phyloP scores from a whole-genome alignment of 495 filamentous ascomycete genomes.

The Lasiosphaeria ovina region DNA sequence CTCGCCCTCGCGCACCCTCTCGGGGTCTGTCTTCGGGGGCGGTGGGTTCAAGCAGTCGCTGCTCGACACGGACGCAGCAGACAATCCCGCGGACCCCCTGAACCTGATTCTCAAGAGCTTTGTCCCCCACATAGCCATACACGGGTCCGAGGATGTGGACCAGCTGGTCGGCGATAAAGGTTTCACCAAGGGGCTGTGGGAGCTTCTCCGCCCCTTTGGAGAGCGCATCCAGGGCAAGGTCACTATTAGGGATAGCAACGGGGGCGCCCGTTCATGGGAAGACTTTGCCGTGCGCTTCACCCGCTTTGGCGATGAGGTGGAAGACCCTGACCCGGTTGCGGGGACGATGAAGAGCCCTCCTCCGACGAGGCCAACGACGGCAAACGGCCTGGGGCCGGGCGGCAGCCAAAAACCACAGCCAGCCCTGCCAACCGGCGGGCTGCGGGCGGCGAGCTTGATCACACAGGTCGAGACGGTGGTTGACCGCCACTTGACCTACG shows the following conservation, averaged over 20 bases:
- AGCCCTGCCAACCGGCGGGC: too few relatives aligned
- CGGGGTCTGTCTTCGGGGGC: slow-evolving; percentile 48
- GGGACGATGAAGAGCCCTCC: slow-evolving; percentile 35
- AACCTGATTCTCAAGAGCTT: slow-evolving; percentile 79
- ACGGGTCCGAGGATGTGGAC: slow-evolving; percentile 80
- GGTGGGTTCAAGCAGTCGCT: slow-evolving; percentile 39
- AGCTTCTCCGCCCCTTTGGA: slow-evolving; percentile 87
- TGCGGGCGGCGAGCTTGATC: slow-evolving; percentile 10
- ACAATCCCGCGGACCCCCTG: slow-evolving; percentile 59
- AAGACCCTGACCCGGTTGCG: slow-evolving; percentile 43
- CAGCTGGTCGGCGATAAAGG: slow-evolving; percentile 80
- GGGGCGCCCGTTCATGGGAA: slow-evolving; percentile 76
- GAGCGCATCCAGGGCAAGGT: slow-evolving; percentile 85
- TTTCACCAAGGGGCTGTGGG: slow-evolving; percentile 74
- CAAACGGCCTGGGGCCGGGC: background rate
- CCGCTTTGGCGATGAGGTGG: slow-evolving; percentile 59
- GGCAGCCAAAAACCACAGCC: background rate
- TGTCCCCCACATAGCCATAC: slow-evolving; percentile 80
- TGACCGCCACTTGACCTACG: slow-evolving; percentile 50
- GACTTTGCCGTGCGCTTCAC: slow-evolving; percentile 89
- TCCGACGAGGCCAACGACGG: slow-evolving; percentile 4
- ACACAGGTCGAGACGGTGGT: slow-evolving; percentile 51
- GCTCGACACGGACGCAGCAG: slow-evolving; percentile 49
- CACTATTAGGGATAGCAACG: slow-evolving; percentile 83
- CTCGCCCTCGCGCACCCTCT: slow-evolving; percentile 51